Percentiles rank a stretch among this genome's conserved stretches.
These are phyloP conservation scores for Mycena galopus DNA, from an alignment of 768 basidiomycete species.

Conservation along the genomic window DNA sequence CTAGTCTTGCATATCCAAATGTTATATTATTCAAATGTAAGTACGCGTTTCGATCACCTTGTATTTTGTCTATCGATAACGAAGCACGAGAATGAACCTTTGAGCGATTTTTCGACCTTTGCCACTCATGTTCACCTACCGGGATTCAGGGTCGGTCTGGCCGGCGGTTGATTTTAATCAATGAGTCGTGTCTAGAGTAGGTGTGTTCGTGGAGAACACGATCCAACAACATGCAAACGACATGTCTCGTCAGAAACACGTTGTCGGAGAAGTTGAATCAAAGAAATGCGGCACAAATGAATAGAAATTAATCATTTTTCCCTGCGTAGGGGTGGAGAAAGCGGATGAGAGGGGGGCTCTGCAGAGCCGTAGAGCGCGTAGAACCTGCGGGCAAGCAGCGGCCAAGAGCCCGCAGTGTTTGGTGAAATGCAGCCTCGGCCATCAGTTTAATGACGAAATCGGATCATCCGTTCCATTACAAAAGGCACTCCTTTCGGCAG, in stretches of 20 bases:
- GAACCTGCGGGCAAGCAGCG: too few relatives aligned
- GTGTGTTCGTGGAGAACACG: slow-evolving; percentile 64
- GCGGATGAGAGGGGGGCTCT: slow-evolving; percentile 55
- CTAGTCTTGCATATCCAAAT: slow-evolving; percentile 25
- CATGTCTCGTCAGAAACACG: slow-evolving; percentile 47
- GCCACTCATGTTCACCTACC: too few relatives aligned
- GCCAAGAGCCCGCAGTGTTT: too few relatives aligned
- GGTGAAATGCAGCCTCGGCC: slow-evolving; percentile 40
- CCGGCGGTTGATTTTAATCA: too few relatives aligned
- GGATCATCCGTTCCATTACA: not conserved
- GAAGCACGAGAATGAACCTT: too few relatives aligned
- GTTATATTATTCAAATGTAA: not conserved
- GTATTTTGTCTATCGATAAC: not conserved
- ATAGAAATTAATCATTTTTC: not conserved
- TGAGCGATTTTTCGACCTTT: too few relatives aligned
- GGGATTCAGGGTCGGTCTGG: too few relatives aligned
- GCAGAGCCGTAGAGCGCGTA: too few relatives aligned
- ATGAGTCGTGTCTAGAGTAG: too few relatives aligned
- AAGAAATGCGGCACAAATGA: not conserved
- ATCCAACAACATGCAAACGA: slow-evolving; percentile 39
- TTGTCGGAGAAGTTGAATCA: not conserved
- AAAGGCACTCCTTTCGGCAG: not conserved
- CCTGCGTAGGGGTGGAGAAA: slow-evolving; percentile 40
- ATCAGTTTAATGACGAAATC: not conserved
- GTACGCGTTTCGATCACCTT: not conserved